Base-by-base conservation (phyloP, 2,329 filamentous ascomycete genomes). In the Phialocephala sp. region DNA sequence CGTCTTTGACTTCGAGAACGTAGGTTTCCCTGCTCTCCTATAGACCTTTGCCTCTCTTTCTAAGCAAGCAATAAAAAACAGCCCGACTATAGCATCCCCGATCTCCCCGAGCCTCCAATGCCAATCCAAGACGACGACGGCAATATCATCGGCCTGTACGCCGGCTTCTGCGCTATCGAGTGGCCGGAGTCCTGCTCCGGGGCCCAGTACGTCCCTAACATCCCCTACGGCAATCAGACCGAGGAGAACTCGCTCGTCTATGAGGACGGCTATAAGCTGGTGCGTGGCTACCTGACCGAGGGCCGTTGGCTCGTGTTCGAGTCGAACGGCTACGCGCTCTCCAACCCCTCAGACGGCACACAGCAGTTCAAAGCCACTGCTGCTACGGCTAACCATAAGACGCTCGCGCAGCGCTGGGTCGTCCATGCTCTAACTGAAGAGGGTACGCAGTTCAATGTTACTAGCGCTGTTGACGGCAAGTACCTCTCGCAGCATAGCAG, bases 221-320 rank as follows among this genome's bases (percentile, higher is more conserved):
- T 84, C 2, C 84, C 84, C 0, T 86, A 85, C 70, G 80, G 75
- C 41, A 80, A 78, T 15, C 71, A 78, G 41, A 62, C 65, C 15
- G 57, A 61, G 18, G 77, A 80, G 63, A 73, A 74, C 12, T 76
- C 79, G 15, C 76, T 76, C 2, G 75, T 78, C 59, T 81, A 80
- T 37, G 84, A 86, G 68, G 75, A 82, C 35, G 84, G 84, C 2
- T 85, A 80, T 79, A 86, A 85, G 74, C 71, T 78, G 45, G 77
- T 83, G 18, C 77, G 83, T 3, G 84, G 84, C 0, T 77, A 80
- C 52, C 74, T 86, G 22, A 85, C 82, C 6, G 84, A 86, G 70
- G 84, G 84, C n/a, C 82, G 83, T 24, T 85, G 81, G 68, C 78
- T 86, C 15, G 80, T 82, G 4, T 81, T 85, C 62, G 83, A 84